Base-by-base conservation (phyloP, 345 rosid species). In the Litchi chinensis region DNA sequence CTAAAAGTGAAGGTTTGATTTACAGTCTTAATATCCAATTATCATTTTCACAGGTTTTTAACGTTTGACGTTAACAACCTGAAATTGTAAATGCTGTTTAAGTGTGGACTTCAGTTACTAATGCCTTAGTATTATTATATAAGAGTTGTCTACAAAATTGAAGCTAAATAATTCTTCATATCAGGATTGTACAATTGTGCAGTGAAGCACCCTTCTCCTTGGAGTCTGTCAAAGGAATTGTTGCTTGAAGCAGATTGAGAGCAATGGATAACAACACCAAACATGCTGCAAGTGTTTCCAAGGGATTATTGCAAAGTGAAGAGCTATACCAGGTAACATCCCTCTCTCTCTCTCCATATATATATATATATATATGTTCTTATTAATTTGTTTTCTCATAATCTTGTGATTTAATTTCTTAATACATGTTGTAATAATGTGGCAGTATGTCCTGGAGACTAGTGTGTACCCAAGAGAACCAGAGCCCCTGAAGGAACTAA, bases 381-480 rank as follows among this genome's bases (percentile, higher is more conserved):
- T 9, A 24, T 40, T 68, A 7, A n/a, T 72, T 62, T 43, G 5
- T 28, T 40, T 75, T 75, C 44, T 16, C 22, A 10, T 60, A n/a
- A 60, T 76, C 3, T 44, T 76, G 18, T 22, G 64, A 15, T 73
- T 18, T 44, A 16, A 16, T 19, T 19, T 71, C 21, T 54, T 28
- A 37, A 10, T 54, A 13, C 18, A 8, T 60, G 65, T 60, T 21
- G 2, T n/a, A 7, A 22, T 15, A 60, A 60, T 60, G 65, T 60
- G 65, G 26, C 65, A 60, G 65, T 60, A 60, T 8, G 26, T 60
- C 26, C 26, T 60, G 63, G 91, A 87, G 83, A 92, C 92, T 1
- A 90, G 87, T 54, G 97, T 94, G 73, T 89, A 83, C 69, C 98
- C 98, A 6, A 87, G 91, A 7, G 98, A 92, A 66, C 85, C 88